Percentiles rank a stretch among this genome's conserved stretches.
Evolutionary conservation across 1,284 basidiomycete species (phyloP).

Genomic region (Agroathelia rolfsii): DNA sequence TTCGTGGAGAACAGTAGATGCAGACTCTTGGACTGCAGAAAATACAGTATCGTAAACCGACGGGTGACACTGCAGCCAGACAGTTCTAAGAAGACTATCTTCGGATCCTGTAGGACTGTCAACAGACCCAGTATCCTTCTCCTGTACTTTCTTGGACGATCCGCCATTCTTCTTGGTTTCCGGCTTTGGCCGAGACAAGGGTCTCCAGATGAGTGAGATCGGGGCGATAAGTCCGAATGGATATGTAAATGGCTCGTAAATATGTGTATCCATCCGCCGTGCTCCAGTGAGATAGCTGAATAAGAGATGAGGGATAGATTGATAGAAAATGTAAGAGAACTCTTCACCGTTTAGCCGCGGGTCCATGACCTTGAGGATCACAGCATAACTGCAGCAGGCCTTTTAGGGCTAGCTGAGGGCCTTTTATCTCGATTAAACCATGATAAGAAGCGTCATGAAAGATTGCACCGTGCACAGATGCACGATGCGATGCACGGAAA

Average conservation of each 20-base stretch:
- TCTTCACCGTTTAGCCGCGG: slow-evolving; percentile 46
- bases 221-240: slow-evolving; percentile 68
- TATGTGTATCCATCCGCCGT: slow-evolving; percentile 46
- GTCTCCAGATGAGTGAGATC: slow-evolving; percentile 65
- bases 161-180: slow-evolving; percentile 12
- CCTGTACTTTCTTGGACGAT: slow-evolving; percentile 10
- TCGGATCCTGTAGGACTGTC: slow-evolving; percentile 3
- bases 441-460: slow-evolving; percentile 84
- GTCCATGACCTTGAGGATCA: slow-evolving; percentile 48
- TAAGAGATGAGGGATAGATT: too few relatives aligned
- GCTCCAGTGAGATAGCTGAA: slow-evolving; percentile 47
- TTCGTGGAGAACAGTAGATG: slow-evolving; percentile 38
- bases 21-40: slow-evolving; percentile 37
- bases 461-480: slow-evolving; percentile 73
- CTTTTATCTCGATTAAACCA: slow-evolving; percentile 64
- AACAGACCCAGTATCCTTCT: slow-evolving; percentile 14
- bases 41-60: slow-evolving; percentile 51
- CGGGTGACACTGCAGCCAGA: slow-evolving; percentile 80
- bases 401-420: slow-evolving; percentile 45
- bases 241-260: slow-evolving; percentile 56
- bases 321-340: slow-evolving; percentile 5
- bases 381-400: slow-evolving; percentile 46
- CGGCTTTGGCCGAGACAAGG: slow-evolving; percentile 16
- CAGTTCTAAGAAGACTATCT: slow-evolving; percentile 22
- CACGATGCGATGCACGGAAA: slow-evolving; percentile 81